Conservation (phyloP, 2,329 filamentous ascomycete genomes). For the Exophiala phaeomuriformis region DNA sequence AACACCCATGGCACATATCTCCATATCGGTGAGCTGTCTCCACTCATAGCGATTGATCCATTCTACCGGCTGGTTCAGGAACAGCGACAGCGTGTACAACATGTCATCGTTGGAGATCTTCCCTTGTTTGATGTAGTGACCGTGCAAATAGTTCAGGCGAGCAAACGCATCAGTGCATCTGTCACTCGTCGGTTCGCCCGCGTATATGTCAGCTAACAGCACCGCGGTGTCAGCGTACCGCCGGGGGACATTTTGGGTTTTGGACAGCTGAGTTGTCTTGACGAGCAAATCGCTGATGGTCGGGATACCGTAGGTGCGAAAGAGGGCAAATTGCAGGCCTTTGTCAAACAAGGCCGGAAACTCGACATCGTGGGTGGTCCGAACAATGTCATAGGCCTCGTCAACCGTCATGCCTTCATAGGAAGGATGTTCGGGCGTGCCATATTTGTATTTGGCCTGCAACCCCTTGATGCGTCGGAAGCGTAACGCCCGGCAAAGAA, state of each 20-base stretch:
- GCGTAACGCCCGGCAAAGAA: slow-evolving; percentile 21
- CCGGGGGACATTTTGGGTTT: slow-evolving; percentile 43
- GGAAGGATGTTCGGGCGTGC: slow-evolving; percentile 15
- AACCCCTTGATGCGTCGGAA: slow-evolving; percentile 21
- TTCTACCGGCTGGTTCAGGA: slow-evolving; percentile 57
- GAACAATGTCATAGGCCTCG: slow-evolving; percentile 24
- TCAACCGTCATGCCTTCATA: slow-evolving; percentile 45
- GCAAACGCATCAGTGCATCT: slow-evolving; percentile 49
- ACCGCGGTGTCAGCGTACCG: slow-evolving; percentile 48
- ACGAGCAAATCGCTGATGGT: slow-evolving; percentile 46
- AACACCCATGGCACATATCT: slow-evolving; percentile 54
- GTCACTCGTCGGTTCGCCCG: slow-evolving; percentile 32
- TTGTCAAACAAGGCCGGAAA: slow-evolving; percentile 25
- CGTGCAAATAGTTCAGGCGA: slow-evolving; percentile 59
- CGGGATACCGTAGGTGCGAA: slow-evolving; percentile 51
- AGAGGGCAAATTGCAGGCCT: slow-evolving; percentile 26
- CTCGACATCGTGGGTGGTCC: slow-evolving; percentile 18
- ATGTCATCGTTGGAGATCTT: slow-evolving; percentile 57
- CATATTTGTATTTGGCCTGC: slow-evolving; percentile 22
- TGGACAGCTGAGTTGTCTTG: slow-evolving; percentile 45
- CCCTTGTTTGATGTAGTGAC: slow-evolving; percentile 49
- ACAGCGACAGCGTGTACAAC: slow-evolving; percentile 59
- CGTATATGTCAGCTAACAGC: slow-evolving; percentile 45
- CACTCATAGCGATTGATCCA: slow-evolving; percentile 64
- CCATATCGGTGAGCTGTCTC: slow-evolving; percentile 59